Evolutionary conservation across 257 asterid genomes (phyloP).

Genomic region (Gentiana macrophylla): DNA sequence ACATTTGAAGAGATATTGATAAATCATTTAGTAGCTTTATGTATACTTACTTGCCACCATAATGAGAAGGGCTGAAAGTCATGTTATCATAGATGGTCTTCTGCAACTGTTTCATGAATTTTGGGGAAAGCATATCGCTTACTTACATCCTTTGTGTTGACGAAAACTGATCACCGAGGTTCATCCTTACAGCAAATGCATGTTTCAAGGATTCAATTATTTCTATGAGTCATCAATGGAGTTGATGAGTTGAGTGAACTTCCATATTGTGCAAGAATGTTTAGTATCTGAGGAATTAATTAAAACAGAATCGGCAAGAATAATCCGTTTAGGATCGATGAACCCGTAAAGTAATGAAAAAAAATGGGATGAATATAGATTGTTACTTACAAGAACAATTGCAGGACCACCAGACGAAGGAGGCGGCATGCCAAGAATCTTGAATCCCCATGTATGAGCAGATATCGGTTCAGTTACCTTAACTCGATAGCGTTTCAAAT

Average conservation of each 20-base stretch:
- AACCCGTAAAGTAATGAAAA: not conserved
- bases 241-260: slow-evolving; percentile 16
- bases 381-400: slow-evolving; percentile 41
- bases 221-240: slow-evolving; percentile 41
- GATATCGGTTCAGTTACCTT: slow-evolving; percentile 33
- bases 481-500: slow-evolving; percentile 38
- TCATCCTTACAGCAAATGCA: slow-evolving; percentile 50
- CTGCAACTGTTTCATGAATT: slow-evolving; percentile 34
- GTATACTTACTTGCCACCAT: slow-evolving; percentile 46
- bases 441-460: slow-evolving; percentile 30
- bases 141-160: slow-evolving; percentile 15
- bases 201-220: slow-evolving; percentile 57
- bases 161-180: slow-evolving; percentile 57
- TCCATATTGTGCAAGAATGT: slow-evolving; percentile 45
- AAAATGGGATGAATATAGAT: not conserved
- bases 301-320: not conserved
- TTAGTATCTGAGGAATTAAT: slow-evolving; percentile 30
- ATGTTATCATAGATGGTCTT: slow-evolving; percentile 33
- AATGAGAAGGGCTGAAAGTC: slow-evolving; percentile 45
- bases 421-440: slow-evolving; percentile 52
- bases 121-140: slow-evolving; percentile 38
- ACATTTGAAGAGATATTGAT: no score
- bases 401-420: slow-evolving; percentile 70
- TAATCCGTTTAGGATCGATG: not conserved
- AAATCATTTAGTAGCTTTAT: no score